A percentile compares a stretch with the other conserved stretches of the same genome.
Conservation (phyloP, 108 stramenopile species). For the Cylindrotheca fusiformis region DNA sequence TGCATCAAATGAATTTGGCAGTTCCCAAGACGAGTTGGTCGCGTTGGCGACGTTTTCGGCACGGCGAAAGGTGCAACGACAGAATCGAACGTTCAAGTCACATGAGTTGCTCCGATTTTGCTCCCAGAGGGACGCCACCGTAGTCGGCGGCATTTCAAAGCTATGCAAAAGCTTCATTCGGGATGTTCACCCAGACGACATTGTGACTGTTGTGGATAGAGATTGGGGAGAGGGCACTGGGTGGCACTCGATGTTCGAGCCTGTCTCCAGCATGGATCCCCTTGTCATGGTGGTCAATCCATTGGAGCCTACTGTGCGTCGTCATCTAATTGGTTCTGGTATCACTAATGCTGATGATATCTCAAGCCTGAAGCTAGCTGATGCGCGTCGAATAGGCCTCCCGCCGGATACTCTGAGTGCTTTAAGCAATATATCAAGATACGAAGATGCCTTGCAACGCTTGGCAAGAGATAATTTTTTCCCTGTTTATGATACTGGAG, state of each 20-base stretch:
- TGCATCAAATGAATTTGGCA: background rate
- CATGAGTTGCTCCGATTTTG: conserved; percentile 72
- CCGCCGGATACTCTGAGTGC: background rate
- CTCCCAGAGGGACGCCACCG: conserved; percentile 31
- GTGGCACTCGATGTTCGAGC: conserved; percentile 46
- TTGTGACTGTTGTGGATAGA: conserved; percentile 73
- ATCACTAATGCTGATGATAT: background rate
- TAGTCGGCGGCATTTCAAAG: conserved; percentile 69
- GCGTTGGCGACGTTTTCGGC: conserved; percentile 65
- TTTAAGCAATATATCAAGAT: background rate
- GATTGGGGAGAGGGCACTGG: conserved; percentile 61
- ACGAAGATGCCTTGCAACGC: background rate
- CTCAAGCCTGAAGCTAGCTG: background rate
- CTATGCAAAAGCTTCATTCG: conserved; percentile 46
- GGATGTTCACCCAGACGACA: conserved; percentile 42
- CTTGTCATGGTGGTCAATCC: conserved; percentile 47
- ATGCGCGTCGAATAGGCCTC: background rate
- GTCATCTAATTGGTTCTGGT: background rate
- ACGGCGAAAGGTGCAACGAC: conserved; percentile 39
- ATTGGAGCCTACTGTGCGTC: background rate
- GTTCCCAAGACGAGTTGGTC: conserved; percentile 32
- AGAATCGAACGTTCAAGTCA: conserved; percentile 23
- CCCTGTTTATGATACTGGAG: background rate
- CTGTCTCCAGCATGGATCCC: conserved; percentile 50
- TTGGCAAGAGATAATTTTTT: background rate